Percentiles rank a stretch among this genome's conserved stretches.
These are phyloP conservation scores for Sarocladium oryzae DNA, from an alignment of 2,329 filamentous ascomycete species.

Conservation along the genomic window DNA sequence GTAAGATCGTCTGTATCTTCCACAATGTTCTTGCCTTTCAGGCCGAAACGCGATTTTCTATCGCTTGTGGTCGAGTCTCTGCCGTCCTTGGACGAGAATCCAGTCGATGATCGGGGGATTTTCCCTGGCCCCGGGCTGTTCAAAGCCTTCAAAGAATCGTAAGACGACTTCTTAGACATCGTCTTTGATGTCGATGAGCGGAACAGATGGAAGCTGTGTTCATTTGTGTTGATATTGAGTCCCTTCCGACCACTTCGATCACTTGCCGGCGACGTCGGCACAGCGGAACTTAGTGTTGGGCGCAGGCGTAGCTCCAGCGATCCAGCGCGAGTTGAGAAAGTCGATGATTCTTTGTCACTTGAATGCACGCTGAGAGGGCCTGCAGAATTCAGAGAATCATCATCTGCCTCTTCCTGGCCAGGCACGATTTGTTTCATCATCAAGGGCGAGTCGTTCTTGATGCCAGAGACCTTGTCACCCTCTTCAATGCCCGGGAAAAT, in stretches of 20 bases:
- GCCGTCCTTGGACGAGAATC: constrained; percentile 33
- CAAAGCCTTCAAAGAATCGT: constrained; percentile 45
- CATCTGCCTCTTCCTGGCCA: constrained; percentile 27
- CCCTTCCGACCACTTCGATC: constrained; percentile 37
- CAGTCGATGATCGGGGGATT: constrained; percentile 40
- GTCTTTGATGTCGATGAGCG: constrained; percentile 32
- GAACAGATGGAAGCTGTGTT: constrained; percentile 47
- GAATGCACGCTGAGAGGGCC: constrained; percentile 29
- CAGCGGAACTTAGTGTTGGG: constrained; percentile 66
- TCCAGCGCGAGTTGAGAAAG: constrained; percentile 58
- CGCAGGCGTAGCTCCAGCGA: constrained; percentile 76
- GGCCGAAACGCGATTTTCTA: constrained; percentile 49
- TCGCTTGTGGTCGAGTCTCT: constrained; percentile 31
- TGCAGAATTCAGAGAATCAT: constrained; percentile 31
- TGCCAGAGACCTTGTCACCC: constrained; percentile 40
- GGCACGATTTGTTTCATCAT: constrained; percentile 33
- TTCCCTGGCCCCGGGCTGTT: constrained; percentile 33
- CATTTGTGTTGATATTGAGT: constrained; percentile 40
- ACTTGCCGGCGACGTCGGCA: constrained; percentile 18
- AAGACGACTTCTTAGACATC: constrained; percentile 45
- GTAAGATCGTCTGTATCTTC: constrained; percentile 77
- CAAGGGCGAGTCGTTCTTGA: constrained; percentile 57
- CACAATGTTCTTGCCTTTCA: constrained; percentile 41
- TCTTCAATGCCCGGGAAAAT: constrained; percentile 80
- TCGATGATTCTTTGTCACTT: constrained; percentile 38